Evolutionary conservation across 1,284 basidiomycete genomes (phyloP).

Genomic region (Ustilago xerochloae): DNA sequence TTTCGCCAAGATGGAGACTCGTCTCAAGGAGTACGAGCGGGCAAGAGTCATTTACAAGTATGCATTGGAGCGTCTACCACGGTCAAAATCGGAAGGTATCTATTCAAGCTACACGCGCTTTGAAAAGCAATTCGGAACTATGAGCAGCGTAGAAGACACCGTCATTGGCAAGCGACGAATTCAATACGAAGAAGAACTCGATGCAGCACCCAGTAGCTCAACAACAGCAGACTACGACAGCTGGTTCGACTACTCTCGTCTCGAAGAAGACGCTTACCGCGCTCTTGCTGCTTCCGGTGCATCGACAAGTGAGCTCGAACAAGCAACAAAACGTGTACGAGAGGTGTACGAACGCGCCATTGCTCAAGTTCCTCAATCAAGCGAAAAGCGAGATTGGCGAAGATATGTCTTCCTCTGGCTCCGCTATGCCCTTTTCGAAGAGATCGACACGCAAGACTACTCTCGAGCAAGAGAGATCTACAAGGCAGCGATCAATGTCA

Average conservation of each 20-base stretch:
- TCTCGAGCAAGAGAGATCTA: slow-evolving; percentile 88
- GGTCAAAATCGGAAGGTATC: slow-evolving; percentile 85
- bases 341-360: slow-evolving; percentile 97
- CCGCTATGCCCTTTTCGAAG: slow-evolving; percentile 96
- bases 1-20: slow-evolving; percentile 97
- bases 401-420: slow-evolving; percentile 97
- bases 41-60: slow-evolving; percentile 98
- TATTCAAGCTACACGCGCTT: slow-evolving; percentile 95
- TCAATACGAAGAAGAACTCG: slow-evolving; percentile 77
- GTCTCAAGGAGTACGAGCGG: slow-evolving; percentile 94
- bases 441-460: slow-evolving; percentile 92
- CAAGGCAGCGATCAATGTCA: slow-evolving; percentile 85
- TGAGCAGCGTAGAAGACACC: slow-evolving; percentile 87
- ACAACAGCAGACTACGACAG: slow-evolving; percentile 90
- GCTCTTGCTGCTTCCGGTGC: slow-evolving; percentile 69
- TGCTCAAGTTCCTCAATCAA: slow-evolving; percentile 88
- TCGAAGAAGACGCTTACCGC: slow-evolving; percentile 88
- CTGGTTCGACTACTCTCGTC: slow-evolving; percentile 95
- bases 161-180: slow-evolving; percentile 95
- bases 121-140: slow-evolving; percentile 95
- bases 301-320: slow-evolving; percentile 31
- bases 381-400: slow-evolving; percentile 81
- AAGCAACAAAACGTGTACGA: slow-evolving; percentile 74
- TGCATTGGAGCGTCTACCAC: slow-evolving; percentile 86
- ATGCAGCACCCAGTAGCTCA: slow-evolving; percentile 70